phyloP scores from a whole-genome alignment of 495 filamentous ascomycete genomes.

The Halenospora varia region DNA sequence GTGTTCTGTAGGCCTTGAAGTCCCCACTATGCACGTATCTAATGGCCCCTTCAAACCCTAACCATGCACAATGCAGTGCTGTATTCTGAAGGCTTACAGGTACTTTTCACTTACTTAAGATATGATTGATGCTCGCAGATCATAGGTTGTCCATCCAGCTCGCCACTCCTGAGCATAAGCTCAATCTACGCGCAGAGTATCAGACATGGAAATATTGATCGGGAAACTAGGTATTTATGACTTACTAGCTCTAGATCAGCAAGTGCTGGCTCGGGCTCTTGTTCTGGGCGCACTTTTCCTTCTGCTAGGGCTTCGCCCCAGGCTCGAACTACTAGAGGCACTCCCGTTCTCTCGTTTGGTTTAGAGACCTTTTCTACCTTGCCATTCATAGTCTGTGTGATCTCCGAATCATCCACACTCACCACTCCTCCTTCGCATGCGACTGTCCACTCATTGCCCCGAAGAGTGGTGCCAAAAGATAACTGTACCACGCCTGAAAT shows the following conservation, averaged over 20 bases:
- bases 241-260: conserved; percentile 50
- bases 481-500: conserved; percentile 53
- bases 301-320: conserved; percentile 54
- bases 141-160: neutral
- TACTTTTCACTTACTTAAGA: neutral
- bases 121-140: neutral
- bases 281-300: conserved; percentile 41
- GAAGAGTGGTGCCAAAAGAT: conserved; percentile 62
- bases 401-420: conserved; percentile 28
- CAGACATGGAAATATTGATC: neutral
- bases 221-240: neutral
- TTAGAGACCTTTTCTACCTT: conserved; percentile 30
- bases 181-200: neutral
- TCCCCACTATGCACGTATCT: neutral
- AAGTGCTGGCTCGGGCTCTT: conserved; percentile 60
- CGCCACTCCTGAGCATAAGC: neutral
- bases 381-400: conserved; percentile 34
- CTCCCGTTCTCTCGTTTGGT: conserved; percentile 53
- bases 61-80: neutral
- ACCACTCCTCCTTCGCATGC: conserved; percentile 48
- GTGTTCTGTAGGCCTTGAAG: neutral
- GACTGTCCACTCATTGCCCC: conserved; percentile 44
- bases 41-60: neutral
- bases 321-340: conserved; percentile 58
- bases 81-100: neutral